Base-by-base conservation (phyloP, 2,329 filamentous ascomycete species). In the Sarocladium oryzae region DNA sequence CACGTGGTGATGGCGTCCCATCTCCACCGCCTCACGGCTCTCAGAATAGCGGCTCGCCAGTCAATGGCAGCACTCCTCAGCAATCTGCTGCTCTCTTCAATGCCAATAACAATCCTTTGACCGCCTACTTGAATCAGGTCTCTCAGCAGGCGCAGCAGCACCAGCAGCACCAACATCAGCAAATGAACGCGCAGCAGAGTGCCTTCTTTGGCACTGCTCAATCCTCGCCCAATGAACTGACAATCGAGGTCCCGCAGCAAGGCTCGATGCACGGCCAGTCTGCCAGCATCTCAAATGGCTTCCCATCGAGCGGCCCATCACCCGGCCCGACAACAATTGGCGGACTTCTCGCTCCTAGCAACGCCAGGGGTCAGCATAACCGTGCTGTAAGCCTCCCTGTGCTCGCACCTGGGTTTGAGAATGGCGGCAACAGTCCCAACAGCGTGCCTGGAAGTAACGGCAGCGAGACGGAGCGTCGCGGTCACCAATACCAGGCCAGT, bases 111-210 rank as follows among this genome's bases (percentile, higher is more conserved):
- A 96, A 96, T 67, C 92, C 92, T 1, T 69, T 97, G 66, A 96
- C 91, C 21, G 84, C 96, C 82, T 97, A 96, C 66, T 78, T 96
- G 53, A 92, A 85, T 68, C 89, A 95, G 63, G 81, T 92, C 24
- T 84, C 84, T 20, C 81, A 85, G 55, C 82, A 87, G 61, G 79
- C 81, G 15, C 85, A 88, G 56, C 79, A 82, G 46, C 86, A 91
- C 57, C 87, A 89, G 55, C 81, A 86, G 28, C 85, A 89, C 57
- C 84, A 90, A 57, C 81, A 87, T 51, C 82, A 86, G 56, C 78
- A 82, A 36, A 77, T 89, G 58, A 79, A 80, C 52, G 84, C 82
- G 30, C 89, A 93, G 63, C 89, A 95, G 67, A 84, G 85, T 41
- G 84, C 88, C 7, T 76, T 95, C 56, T 96, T 92, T 64, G 87